Evolutionary conservation across 768 basidiomycete genomes (phyloP).

Genomic region (Rhizopogon vesiculosus): DNA sequence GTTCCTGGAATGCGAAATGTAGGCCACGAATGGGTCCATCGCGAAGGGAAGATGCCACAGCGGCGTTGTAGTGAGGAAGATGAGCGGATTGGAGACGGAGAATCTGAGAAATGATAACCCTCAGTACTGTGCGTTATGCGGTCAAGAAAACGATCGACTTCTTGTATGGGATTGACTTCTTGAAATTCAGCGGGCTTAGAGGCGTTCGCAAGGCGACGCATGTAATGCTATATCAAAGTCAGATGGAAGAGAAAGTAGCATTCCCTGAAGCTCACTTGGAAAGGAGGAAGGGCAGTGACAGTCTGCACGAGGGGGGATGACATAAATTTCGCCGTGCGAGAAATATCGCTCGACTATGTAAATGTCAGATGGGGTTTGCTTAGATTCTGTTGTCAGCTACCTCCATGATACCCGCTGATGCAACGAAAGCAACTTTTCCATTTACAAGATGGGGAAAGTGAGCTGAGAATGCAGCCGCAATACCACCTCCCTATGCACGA

Average conservation of each 20-base stretch:
- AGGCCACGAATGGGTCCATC: slow-evolving; percentile 70
- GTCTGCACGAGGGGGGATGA: slow-evolving; percentile 71
- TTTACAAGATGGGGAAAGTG: slow-evolving; percentile 71
- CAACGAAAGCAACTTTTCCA: slow-evolving; percentile 60
- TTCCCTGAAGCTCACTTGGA: slow-evolving; percentile 41
- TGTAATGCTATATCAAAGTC: slow-evolving; percentile 36
- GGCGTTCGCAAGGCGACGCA: slow-evolving; percentile 44
- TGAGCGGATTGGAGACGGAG: slow-evolving; percentile 77
- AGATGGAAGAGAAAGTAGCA: background rate
- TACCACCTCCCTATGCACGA: slow-evolving; percentile 57
- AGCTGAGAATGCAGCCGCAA: slow-evolving; percentile 66
- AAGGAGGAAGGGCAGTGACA: slow-evolving; percentile 55
- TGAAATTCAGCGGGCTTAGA: slow-evolving; percentile 16
- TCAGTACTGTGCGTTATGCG: background rate
- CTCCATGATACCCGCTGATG: slow-evolving; percentile 67
- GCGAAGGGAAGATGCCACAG: slow-evolving; percentile 70
- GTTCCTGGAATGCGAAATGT: slow-evolving; percentile 44
- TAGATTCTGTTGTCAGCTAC: slow-evolving; percentile 26
- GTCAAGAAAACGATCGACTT: slow-evolving; percentile 26
- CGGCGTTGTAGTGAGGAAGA: slow-evolving; percentile 68
- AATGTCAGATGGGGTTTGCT: background rate
- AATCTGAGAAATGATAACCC: slow-evolving; percentile 36
- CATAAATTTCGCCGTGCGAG: slow-evolving; percentile 73
- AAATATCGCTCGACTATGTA: slow-evolving; percentile 55
- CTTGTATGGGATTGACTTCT: slow-evolving; percentile 33